Percentiles rank a stretch among this genome's conserved stretches.
Conservation (phyloP, 129 eudicot species). For the Mikania micrantha region DNA sequence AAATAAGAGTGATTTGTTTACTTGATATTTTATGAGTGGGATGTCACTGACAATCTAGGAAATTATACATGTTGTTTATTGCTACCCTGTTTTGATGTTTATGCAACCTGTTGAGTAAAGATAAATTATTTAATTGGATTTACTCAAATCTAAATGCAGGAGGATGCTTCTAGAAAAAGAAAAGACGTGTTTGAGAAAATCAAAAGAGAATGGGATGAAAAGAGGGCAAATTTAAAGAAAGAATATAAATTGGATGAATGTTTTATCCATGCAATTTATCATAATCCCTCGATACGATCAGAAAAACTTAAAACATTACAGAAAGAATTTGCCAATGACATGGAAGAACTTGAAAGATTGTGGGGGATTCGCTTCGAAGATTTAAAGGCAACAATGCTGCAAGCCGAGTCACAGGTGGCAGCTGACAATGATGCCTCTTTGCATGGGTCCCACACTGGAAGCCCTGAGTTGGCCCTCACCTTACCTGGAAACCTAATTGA, state of each 20-base stretch:
- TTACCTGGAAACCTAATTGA: conserved; percentile 6
- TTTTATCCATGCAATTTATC: background rate
- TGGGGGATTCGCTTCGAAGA: conserved; percentile 16
- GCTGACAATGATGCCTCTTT: background rate
- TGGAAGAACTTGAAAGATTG: conserved; percentile 10
- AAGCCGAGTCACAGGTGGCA: conserved; percentile 1
- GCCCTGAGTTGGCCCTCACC: conserved; percentile 13
- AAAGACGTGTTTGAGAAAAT: conserved; percentile 5
- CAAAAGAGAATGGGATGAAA: conserved; percentile 9
- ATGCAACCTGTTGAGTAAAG: background rate
- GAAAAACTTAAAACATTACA: conserved; percentile 2
- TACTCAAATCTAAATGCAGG: conserved; percentile 40
- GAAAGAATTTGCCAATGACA: background rate
- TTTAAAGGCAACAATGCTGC: conserved; percentile 5
- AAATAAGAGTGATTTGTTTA: background rate
- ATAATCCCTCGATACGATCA: conserved; percentile 1
- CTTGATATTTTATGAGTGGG: conserved; percentile 14
- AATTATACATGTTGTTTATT: background rate
- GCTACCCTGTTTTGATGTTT: background rate
- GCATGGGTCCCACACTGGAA: conserved; percentile 2
- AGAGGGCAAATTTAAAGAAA: background rate
- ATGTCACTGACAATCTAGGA: background rate
- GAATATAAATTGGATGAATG: background rate
- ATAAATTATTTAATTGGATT: background rate
- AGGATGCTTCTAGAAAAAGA: conserved; percentile 20